phyloP scores from a whole-genome alignment of 78 protist genomes.

The Dictyostelium intermedium region DNA sequence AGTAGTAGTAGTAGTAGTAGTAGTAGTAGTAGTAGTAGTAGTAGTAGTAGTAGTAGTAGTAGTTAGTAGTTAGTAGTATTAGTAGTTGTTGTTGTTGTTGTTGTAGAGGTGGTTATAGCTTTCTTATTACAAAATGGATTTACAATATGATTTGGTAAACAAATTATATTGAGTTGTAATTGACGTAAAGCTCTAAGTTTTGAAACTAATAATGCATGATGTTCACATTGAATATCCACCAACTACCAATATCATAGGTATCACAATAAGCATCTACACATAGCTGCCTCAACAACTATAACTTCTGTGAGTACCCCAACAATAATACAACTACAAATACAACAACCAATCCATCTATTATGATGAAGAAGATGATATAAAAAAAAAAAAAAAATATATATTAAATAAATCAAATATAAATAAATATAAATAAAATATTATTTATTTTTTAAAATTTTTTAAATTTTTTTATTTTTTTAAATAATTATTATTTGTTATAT shows the following conservation, averaged over 20 bases:
- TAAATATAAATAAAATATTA: too few relatives aligned
- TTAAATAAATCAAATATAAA: too few relatives aligned
- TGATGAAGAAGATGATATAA: too few relatives aligned
- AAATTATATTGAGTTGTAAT: background rate
- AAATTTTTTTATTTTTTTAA: background rate
- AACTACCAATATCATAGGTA: background rate
- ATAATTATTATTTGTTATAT: background rate
- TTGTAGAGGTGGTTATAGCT: slow-evolving; percentile 10
- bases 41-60: too few relatives aligned
- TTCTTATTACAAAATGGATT: background rate
- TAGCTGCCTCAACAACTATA: too few relatives aligned
- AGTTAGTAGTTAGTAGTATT: too few relatives aligned
- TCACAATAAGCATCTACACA: background rate
- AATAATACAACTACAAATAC: too few relatives aligned
- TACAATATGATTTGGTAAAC: slow-evolving; percentile 9
- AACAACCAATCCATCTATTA: too few relatives aligned
- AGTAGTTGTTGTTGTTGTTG: background rate
- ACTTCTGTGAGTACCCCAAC: too few relatives aligned
- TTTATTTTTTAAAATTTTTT: background rate
- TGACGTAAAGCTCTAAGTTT: background rate
- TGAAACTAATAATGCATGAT: background rate
- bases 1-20: too few relatives aligned
- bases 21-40: too few relatives aligned
- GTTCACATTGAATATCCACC: slow-evolving; percentile 2
- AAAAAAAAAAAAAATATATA: too few relatives aligned